phyloP scores from a whole-genome alignment of 257 asterid genomes.

The Primulina huaijiensis region DNA sequence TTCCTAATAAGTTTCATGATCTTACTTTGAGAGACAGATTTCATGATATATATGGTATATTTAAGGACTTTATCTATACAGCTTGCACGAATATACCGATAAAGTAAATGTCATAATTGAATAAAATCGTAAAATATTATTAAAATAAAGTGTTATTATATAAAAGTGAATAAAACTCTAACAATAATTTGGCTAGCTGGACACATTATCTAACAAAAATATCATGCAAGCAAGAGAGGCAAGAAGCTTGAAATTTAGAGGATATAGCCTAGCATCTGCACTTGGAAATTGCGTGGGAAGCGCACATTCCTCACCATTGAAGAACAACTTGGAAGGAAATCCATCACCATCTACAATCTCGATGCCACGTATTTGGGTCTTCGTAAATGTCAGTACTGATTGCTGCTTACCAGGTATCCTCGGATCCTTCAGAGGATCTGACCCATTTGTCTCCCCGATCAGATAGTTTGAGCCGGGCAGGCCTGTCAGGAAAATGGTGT shows the following conservation, averaged over 20 bases:
- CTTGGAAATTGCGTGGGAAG: constrained; percentile 41
- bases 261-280: constrained; percentile 19
- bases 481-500: constrained; percentile 55
- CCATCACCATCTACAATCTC: constrained; percentile 42
- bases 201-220: too few species aligned
- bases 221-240: not conserved
- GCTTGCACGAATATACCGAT: too few species aligned
- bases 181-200: too few species aligned
- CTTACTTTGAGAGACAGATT: too few species aligned
- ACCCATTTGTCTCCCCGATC: constrained; percentile 48
- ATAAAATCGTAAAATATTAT: too few species aligned
- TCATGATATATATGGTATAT: too few species aligned
- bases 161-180: too few species aligned
- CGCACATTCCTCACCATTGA: constrained; percentile 75
- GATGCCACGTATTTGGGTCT: constrained; percentile 30
- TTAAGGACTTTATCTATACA: too few species aligned
- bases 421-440: constrained; percentile 47
- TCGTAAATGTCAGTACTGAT: constrained; percentile 53
- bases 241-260: not conserved
- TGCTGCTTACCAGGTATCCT: constrained; percentile 67
- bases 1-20: too few species aligned
- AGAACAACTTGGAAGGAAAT: constrained; percentile 51
- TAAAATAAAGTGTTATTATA: too few species aligned
- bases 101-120: too few species aligned
- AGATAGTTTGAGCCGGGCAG: constrained; percentile 54